Percentiles rank a stretch among this genome's conserved stretches.
phyloP scores from a whole-genome alignment of 2,329 filamentous ascomycete species.

The Amesomyces nigricolor region DNA sequence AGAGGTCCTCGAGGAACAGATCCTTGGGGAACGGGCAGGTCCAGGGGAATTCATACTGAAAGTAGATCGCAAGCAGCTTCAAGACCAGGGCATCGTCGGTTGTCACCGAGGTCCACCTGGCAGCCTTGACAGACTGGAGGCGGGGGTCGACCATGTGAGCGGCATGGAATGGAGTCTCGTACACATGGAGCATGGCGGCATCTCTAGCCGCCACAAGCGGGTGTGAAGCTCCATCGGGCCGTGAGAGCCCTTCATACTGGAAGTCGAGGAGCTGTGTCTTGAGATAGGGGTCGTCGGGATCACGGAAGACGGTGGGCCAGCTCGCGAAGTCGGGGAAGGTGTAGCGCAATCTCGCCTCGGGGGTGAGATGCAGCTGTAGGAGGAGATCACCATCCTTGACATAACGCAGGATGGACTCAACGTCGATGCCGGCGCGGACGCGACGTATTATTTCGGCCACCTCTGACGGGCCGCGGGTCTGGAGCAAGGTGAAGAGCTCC shows the following conservation, averaged over 20 bases:
- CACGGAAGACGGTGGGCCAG: slow-evolving; percentile 9
- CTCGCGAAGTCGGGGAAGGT: slow-evolving; percentile 9
- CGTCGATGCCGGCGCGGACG: slow-evolving; percentile 2
- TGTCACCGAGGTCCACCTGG: slow-evolving; percentile 28
- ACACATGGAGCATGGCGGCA: neutral
- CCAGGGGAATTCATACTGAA: slow-evolving; percentile 24
- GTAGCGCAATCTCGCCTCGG: slow-evolving; percentile 7
- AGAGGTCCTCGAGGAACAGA: slow-evolving; percentile 27
- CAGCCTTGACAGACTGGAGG: slow-evolving; percentile 22
- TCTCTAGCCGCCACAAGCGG: no score
- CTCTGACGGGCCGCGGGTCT: neutral
- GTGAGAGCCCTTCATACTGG: neutral
- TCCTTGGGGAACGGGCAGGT: slow-evolving; percentile 25
- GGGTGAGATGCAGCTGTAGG: slow-evolving; percentile 2
- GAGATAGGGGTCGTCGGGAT: slow-evolving; percentile 9
- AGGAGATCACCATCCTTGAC: slow-evolving; percentile 8
- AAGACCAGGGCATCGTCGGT: slow-evolving; percentile 26
- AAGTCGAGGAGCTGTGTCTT: slow-evolving; percentile 3
- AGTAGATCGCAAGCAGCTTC: slow-evolving; percentile 23
- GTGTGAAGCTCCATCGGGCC: neutral
- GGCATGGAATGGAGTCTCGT: slow-evolving; percentile 23
- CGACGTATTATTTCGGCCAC: slow-evolving; percentile 5
- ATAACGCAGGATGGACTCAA: slow-evolving; percentile 8
- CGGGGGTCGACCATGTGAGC: slow-evolving; percentile 24
- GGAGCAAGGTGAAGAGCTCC: slow-evolving; percentile 7